phyloP scores from a whole-genome alignment of 1,284 basidiomycete genomes.

The Tylopilus sp. region DNA sequence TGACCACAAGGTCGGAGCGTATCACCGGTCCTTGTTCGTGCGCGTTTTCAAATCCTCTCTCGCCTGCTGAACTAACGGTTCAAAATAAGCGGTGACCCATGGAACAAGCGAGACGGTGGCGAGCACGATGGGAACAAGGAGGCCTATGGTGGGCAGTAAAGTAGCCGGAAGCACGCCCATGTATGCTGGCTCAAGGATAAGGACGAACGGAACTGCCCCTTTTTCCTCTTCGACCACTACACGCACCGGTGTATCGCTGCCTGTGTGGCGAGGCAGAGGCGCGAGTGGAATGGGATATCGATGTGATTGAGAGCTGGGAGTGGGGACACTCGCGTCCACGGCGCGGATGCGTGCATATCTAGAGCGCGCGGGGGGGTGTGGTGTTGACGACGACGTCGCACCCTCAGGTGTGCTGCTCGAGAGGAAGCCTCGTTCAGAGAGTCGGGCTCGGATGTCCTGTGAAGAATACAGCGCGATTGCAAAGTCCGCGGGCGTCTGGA shows the following conservation, averaged over 20 bases:
- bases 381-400: conserved; percentile 4
- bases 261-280: neutral
- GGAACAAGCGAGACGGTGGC: conserved; percentile 32
- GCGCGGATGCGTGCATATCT: conserved; percentile 57
- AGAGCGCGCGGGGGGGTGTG: conserved; percentile 35
- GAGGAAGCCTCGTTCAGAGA: conserved; percentile 1
- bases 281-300: neutral
- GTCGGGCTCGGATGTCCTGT: conserved; percentile 21
- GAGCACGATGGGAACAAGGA: conserved; percentile 38
- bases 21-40: conserved; percentile 23
- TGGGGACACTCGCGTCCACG: conserved; percentile 50
- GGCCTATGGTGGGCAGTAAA: conserved; percentile 45
- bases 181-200: conserved; percentile 59
- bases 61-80: conserved; percentile 35
- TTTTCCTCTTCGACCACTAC: conserved; percentile 4
- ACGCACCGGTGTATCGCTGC: neutral
- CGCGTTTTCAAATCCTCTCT: conserved; percentile 29
- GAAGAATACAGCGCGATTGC: conserved; percentile 41
- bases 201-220: conserved; percentile 43
- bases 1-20: conserved; percentile 16
- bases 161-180: conserved; percentile 59
- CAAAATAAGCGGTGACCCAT: conserved; percentile 34
- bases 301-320: conserved; percentile 31
- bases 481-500: conserved; percentile 43
- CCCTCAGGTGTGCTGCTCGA: neutral